Base-by-base conservation (phyloP, 1,284 basidiomycete species). In the Paramarasmius palmivorus region DNA sequence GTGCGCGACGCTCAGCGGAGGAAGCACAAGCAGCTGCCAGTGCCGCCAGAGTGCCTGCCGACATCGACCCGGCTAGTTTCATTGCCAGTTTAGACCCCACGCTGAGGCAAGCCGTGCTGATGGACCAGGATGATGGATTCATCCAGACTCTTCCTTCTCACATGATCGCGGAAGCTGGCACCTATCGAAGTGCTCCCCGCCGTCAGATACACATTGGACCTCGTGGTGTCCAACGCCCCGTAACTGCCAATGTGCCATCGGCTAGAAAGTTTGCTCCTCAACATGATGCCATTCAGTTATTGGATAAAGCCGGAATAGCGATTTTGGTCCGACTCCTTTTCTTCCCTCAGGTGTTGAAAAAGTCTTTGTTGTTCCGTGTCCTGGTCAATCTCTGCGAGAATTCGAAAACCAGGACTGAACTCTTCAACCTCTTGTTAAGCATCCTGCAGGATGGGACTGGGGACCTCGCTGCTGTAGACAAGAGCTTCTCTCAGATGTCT, bases 361-460 rank as follows among this genome's bases (percentile, higher is more conserved):
- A 94, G 73, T 90, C 84, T 37, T 75, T 90, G 20, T 79, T 99
- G 19, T 92, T 94, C 72, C 91, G 92, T 67, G 90, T 98, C 2
- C 84, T 99, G 25, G 88, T 93, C 59, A 96, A 99, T 67, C 78
- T 99, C 4, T 98, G 95, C 70, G 95, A 99, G 73, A 99, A 99
- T 68, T 77, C 85, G 2, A 93, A 91, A 67, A 96, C 95, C 1
- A 84, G 96, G 19, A 86, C 84, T 2, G 97, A 99, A 63, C 79
- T 99, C 25, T 91, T 99, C 75, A 95, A 94, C 65, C 81, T 98
- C 25, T 81, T 99, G 17, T 79, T 99, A 10, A 90, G 86, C 58
- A 93, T 99, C 57, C 77, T 99, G 4, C 93, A 98, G 68, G 97
- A 98, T 63, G 96, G 96, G 15, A 92, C 94, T 1, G 93, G 91